phyloP scores from a whole-genome alignment of 306 rosid genomes.

The Trifolium dubium region DNA sequence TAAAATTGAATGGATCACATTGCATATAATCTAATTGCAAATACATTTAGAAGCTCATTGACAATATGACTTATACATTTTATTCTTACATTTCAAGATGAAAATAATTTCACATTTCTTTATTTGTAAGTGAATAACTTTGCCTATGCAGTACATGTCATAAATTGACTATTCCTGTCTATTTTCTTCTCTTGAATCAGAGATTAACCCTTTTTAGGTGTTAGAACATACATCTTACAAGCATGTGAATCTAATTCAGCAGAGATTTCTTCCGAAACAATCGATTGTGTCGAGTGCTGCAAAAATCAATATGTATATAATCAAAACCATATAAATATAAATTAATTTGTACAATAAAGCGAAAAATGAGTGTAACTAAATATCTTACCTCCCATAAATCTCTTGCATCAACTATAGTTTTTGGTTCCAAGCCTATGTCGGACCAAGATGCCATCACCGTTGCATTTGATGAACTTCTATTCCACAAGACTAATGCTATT shows the following conservation, averaged over 20 bases:
- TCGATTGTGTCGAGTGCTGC: constrained; percentile 59
- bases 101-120: background rate
- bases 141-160: background rate
- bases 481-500: constrained; percentile 64
- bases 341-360: background rate
- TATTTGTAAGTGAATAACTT: background rate
- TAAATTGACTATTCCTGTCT: background rate
- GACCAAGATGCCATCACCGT: constrained; percentile 59
- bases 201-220: constrained; percentile 32
- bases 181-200: background rate
- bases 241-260: constrained; percentile 60
- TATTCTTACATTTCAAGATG: background rate
- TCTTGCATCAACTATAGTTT: constrained; percentile 51
- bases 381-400: constrained; percentile 66
- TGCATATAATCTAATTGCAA: background rate
- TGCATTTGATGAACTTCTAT: constrained; percentile 60
- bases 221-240: constrained; percentile 72
- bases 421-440: constrained; percentile 54
- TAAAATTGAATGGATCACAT: too few species aligned
- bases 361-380: background rate
- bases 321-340: constrained; percentile 6
- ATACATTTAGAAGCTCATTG: background rate
- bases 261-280: constrained; percentile 42
- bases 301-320: background rate
- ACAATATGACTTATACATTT: background rate